Conservation (phyloP, 1,139 yeast species). For the Casaregolazyma suthepensis region DNA sequence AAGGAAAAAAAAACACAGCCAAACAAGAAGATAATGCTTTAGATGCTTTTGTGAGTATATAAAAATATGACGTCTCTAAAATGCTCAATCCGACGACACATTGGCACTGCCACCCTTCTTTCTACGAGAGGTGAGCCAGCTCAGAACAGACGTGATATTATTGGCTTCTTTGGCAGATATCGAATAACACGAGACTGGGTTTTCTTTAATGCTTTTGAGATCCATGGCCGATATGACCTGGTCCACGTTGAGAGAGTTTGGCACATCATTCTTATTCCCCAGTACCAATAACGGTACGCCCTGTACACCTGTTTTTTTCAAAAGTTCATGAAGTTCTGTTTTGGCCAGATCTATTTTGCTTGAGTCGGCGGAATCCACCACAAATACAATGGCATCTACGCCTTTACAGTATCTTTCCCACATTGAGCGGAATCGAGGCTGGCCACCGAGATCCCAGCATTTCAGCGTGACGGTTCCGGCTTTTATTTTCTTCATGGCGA, state of each 20-base stretch:
- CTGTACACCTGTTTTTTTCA: conserved; percentile 29
- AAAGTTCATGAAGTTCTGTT: conserved; percentile 30
- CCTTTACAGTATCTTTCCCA: conserved; percentile 39
- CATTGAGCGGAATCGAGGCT: conserved; percentile 37
- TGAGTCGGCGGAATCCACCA: conserved; percentile 34
- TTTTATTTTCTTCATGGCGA: conserved; percentile 35
- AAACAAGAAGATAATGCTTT: neutral
- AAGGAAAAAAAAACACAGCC: neutral
- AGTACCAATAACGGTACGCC: conserved; percentile 35
- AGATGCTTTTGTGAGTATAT: neutral
- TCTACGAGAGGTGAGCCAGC: conserved; percentile 31
- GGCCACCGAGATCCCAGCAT: conserved; percentile 40
- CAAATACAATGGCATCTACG: conserved; percentile 35
- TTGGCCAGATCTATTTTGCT: conserved; percentile 28
- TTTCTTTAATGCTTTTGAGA: conserved; percentile 28
- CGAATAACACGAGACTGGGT: conserved; percentile 37
- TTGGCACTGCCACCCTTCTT: conserved; percentile 12
- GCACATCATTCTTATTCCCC: conserved; percentile 36
- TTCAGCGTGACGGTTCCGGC: conserved; percentile 36
- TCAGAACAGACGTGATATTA: conserved; percentile 34
- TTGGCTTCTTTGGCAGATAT: conserved; percentile 35
- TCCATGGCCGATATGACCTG: conserved; percentile 31
- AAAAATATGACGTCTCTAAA: neutral
- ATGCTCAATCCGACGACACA: neutral
- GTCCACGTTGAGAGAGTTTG: conserved; percentile 32